phyloP scores from a whole-genome alignment of 768 basidiomycete species.

The Cyathus striatus region DNA sequence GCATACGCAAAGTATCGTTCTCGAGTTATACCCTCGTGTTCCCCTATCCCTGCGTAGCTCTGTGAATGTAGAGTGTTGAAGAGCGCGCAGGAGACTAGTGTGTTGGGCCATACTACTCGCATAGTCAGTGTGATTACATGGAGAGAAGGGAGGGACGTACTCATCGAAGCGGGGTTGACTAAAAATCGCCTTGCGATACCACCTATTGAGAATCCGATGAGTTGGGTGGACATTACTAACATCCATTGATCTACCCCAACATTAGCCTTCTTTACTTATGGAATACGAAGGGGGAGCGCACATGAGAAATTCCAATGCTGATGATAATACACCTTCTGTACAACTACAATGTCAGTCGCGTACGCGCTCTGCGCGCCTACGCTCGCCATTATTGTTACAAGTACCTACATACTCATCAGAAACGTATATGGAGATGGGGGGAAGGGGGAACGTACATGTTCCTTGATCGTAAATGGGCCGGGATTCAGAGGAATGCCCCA shows the following conservation, averaged over 20 bases:
- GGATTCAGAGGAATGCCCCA: slow-evolving; percentile 66
- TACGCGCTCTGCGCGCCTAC: slow-evolving; percentile 53
- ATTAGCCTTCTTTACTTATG: too few relatives aligned
- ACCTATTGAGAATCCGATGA: slow-evolving; percentile 55
- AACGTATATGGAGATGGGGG: slow-evolving; percentile 4
- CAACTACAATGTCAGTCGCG: slow-evolving; percentile 69
- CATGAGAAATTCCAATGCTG: slow-evolving; percentile 49
- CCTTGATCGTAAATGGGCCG: slow-evolving; percentile 76
- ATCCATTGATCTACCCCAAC: slow-evolving; percentile 63
- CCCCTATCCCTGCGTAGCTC: slow-evolving; percentile 49
- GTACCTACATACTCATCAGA: slow-evolving; percentile 28
- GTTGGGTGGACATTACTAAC: slow-evolving; percentile 66
- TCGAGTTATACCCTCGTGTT: slow-evolving; percentile 47
- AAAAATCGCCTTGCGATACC: slow-evolving; percentile 61
- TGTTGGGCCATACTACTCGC: slow-evolving; percentile 75
- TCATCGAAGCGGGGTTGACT: slow-evolving; percentile 62
- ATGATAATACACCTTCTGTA: slow-evolving; percentile 66
- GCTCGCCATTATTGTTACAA: slow-evolving; percentile 65
- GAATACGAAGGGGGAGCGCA: too few relatives aligned
- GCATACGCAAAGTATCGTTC: slow-evolving; percentile 57
- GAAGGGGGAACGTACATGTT: slow-evolving; percentile 27
- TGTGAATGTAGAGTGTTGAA: slow-evolving; percentile 73
- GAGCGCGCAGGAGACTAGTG: slow-evolving; percentile 63
- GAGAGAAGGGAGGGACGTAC: slow-evolving; percentile 21
- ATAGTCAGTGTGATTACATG: too few relatives aligned